Conservation (phyloP, 2,329 filamentous ascomycete species). For the Didymellaceae sp. region DNA sequence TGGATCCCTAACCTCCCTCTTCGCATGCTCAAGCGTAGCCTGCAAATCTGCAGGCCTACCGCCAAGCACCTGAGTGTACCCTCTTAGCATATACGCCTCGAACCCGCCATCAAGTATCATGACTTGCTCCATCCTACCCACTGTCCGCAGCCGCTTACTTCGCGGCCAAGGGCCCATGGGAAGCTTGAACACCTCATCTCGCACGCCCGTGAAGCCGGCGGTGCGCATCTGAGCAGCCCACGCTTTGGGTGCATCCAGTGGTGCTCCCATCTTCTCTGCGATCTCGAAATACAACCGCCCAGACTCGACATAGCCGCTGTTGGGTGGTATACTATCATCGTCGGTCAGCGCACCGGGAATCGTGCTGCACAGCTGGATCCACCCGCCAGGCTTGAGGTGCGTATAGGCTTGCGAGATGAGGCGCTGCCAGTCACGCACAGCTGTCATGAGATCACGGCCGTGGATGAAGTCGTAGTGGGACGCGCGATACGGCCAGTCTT, state of each 20-base stretch:
- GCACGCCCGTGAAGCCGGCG: conserved; percentile 54
- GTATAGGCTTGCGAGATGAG: conserved; percentile 36
- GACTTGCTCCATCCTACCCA: conserved; percentile 29
- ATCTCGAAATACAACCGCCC: conserved; percentile 30
- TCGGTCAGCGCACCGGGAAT: conserved; percentile 27
- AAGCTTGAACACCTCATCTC: conserved; percentile 38
- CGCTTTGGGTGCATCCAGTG: conserved; percentile 38
- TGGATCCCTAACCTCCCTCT: conserved; percentile 30
- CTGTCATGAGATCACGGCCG: conserved; percentile 39
- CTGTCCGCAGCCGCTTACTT: conserved; percentile 28
- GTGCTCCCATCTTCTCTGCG: conserved; percentile 36
- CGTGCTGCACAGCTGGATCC: conserved; percentile 40
- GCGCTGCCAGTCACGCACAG: conserved; percentile 39
- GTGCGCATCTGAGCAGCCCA: conserved; percentile 45
- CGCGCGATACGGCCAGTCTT: conserved; percentile 46
- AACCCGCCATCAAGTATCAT: conserved; percentile 35
- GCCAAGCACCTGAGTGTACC: conserved; percentile 26
- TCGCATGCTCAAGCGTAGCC: conserved; percentile 26
- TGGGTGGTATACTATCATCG: conserved; percentile 28
- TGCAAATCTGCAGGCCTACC: conserved; percentile 25
- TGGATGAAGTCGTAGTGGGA: conserved; percentile 43
- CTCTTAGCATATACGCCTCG: conserved; percentile 33
- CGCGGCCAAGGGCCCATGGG: conserved; percentile 40
- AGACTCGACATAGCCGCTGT: conserved; percentile 28
- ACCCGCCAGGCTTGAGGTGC: conserved; percentile 49